Percentiles rank a stretch among this genome's conserved stretches.
These are phyloP conservation scores for Exophiala oligosperma DNA, from an alignment of 2,329 filamentous ascomycete species.

Conservation along the genomic window DNA sequence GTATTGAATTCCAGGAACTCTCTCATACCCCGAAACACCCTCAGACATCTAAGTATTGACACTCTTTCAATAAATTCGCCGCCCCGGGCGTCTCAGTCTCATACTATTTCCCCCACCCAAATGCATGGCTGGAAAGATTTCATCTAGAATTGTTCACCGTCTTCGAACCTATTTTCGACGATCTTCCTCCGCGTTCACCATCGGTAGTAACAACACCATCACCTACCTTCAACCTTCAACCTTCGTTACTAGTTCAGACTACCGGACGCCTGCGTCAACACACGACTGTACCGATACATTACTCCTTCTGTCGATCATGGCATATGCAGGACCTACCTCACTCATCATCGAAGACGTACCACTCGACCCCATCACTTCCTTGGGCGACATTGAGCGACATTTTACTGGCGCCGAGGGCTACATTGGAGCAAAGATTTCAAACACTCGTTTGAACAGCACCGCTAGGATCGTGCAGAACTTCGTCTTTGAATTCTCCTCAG, in stretches of 20 bases:
- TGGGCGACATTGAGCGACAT: slow-evolving; percentile 1
- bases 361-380: slow-evolving; percentile 1
- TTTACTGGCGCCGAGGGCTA: slow-evolving; percentile 12
- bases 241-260: not conserved
- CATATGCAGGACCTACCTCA: slow-evolving; percentile 1
- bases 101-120: too few relatives aligned
- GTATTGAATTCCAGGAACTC: too few relatives aligned
- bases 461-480: slow-evolving; percentile 5
- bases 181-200: too few relatives aligned
- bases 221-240: not conserved
- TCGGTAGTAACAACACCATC: not conserved
- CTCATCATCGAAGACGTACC: not conserved
- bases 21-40: too few relatives aligned
- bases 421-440: not conserved
- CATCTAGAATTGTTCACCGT: too few relatives aligned
- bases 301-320: slow-evolving; percentile 10
- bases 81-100: too few relatives aligned
- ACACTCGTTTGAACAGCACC: not conserved
- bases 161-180: too few relatives aligned
- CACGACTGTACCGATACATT: not conserved
- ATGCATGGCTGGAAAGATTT: too few relatives aligned
- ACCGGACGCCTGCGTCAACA: not conserved
- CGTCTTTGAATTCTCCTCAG: slow-evolving; percentile 15
- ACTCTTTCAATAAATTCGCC: too few relatives aligned
- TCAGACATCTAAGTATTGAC: too few relatives aligned